Conservation (phyloP, 2,329 filamentous ascomycete species). For the Xylaria hypoxylon region DNA sequence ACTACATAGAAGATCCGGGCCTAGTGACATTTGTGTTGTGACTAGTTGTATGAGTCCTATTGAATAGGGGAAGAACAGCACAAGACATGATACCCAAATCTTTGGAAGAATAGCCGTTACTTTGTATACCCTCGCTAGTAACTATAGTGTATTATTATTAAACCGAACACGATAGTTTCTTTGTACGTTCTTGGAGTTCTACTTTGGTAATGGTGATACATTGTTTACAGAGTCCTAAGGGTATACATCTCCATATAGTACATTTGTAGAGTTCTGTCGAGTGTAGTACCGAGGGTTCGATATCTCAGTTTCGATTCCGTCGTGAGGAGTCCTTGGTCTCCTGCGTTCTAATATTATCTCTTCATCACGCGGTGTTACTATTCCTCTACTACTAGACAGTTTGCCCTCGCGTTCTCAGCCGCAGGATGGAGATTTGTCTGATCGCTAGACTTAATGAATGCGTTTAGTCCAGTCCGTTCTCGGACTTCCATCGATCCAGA, state of each 20-base stretch:
- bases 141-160: constrained; percentile 1
- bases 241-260: constrained; percentile 24
- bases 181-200: neutral
- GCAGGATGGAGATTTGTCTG: neutral
- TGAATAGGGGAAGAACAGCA: constrained; percentile 9
- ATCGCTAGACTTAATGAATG: neutral
- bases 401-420: neutral
- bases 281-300: neutral
- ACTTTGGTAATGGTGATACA: constrained; percentile 14
- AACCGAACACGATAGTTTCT: neutral
- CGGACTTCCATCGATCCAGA: constrained; percentile 73
- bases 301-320: neutral
- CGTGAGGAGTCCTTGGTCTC: neutral
- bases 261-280: constrained; percentile 15
- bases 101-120: constrained; percentile 34
- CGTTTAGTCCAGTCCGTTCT: constrained; percentile 70
- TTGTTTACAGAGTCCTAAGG: constrained; percentile 16
- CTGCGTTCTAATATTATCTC: neutral
- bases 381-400: neutral
- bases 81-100: constrained; percentile 30
- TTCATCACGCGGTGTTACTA: neutral
- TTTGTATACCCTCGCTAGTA: constrained; percentile 35
- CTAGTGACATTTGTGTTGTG: constrained; percentile 6
- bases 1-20: constrained; percentile 52
- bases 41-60: neutral